These are phyloP conservation scores for Agarophyton chilense DNA, from an alignment of 23 red algal genomes.

Conservation along the genomic window DNA sequence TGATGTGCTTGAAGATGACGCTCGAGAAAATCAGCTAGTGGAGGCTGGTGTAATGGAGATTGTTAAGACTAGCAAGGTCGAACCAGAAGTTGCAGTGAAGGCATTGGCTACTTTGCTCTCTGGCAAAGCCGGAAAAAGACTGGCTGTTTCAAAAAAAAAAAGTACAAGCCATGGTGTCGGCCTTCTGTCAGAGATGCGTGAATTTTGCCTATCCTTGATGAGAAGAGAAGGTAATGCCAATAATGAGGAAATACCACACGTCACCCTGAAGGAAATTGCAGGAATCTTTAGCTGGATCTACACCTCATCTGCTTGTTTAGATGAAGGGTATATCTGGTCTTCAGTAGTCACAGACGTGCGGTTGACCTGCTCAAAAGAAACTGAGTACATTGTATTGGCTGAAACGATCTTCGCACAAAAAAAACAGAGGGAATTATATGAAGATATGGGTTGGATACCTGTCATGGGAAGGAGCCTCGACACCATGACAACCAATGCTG, in stretches of 20 bases:
- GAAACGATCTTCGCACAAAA: conserved; percentile 19
- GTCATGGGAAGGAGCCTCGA: background rate
- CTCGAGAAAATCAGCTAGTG: conserved; percentile 7
- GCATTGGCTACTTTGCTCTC: background rate
- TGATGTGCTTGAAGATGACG: background rate
- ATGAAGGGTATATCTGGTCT: background rate
- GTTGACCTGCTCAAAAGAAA: background rate
- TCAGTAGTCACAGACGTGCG: background rate
- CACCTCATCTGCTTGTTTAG: background rate
- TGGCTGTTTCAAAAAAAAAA: background rate
- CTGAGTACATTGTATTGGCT: background rate
- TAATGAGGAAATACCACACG: background rate
- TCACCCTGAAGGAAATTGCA: background rate
- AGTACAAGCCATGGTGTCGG: background rate
- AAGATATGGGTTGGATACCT: conserved; percentile 24
- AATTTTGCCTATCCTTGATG: background rate
- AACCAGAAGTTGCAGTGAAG: background rate
- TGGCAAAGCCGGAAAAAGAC: background rate
- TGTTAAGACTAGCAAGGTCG: background rate
- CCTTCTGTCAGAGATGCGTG: background rate
- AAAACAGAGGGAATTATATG: background rate
- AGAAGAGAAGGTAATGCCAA: background rate
- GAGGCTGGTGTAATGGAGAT: background rate
- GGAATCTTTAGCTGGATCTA: conserved; percentile 15
- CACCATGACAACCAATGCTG: background rate